Base-by-base conservation (phyloP, 78 protist genomes). In the slime mould (Dictyostelium discoideum) region DNA sequence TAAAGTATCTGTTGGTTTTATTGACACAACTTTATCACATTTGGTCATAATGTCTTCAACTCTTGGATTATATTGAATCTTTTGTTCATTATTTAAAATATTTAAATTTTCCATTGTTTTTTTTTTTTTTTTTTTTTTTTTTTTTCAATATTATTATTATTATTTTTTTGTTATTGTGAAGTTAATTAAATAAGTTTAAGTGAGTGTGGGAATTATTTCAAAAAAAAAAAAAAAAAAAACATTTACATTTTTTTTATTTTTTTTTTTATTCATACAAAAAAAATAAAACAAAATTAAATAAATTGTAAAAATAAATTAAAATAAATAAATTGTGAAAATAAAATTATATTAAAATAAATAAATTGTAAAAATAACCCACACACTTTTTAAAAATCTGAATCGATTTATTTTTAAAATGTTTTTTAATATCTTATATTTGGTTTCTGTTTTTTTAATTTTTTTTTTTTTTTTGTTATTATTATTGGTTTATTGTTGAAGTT, bases 1-100 rank as follows among this genome's bases (percentile, higher is more conserved):
- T 24, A 88, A 80, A 29, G 78, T 67, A 24, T 88, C 76, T 7
- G 80, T 44, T 39, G 94, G 94, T 42, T 88, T 65, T 42, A 60
- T n/a, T 22, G 46, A 73, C 0, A 80, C 13, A 13, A 88, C 42
- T 16, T 86, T 78, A 6, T 46, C 65, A 14, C 26, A 42, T 37
- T 39, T 74, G 4, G 74, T 65, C 94, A 88, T 88, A 3, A 88
- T 60, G 26, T 88, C 79, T 26, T 60, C 37, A 18, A 88, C 73
- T 44, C n/a, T 57, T 65, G 94, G 87, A 46, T 85, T 85, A 13
- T 14, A 85, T 69, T 85, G 26, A 8, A 16, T 46, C 26, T 69
- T 44, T 63, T 85, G 81, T 16, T 74, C 81, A 13, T 5, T 32
- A 3, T 26, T 37, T 74, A 74, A 74, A 5, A 74, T 37, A 32